Percentiles rank a stretch among this genome's conserved stretches.
Evolutionary conservation across 352 stramenopile species (phyloP).

Genomic region (Pythium brachiatum): DNA sequence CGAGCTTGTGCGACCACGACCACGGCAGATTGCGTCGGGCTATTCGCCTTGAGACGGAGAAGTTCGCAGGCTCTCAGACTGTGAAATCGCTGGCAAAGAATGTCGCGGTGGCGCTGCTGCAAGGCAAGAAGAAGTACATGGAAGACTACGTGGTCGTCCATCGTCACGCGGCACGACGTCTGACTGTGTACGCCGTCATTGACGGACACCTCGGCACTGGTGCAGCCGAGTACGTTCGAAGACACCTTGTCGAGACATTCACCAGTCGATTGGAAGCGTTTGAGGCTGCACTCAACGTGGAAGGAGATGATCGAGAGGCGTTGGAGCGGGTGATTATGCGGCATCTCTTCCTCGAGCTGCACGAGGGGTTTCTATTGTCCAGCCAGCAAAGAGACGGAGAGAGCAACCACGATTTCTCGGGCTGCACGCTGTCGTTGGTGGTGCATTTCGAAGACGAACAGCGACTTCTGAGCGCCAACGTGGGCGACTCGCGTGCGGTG

Average conservation of each 20-base stretch:
- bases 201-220: constrained; percentile 93
- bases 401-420: constrained; percentile 56
- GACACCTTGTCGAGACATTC: constrained; percentile 3
- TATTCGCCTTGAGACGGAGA: constrained; percentile 23
- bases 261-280: constrained; percentile 3
- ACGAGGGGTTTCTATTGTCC: constrained; percentile 48
- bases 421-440: constrained; percentile 77
- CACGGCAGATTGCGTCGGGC: constrained; percentile 23
- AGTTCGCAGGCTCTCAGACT: constrained; percentile 10
- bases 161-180: constrained; percentile 15
- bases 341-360: constrained; percentile 73
- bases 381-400: constrained; percentile 25
- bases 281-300: background rate
- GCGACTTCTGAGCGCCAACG: constrained; percentile 68
- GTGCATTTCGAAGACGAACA: constrained; percentile 56
- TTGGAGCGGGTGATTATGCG: constrained; percentile 56
- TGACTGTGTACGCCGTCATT: constrained; percentile 93
- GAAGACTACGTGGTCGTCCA: constrained; percentile 79
- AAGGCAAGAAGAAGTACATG: constrained; percentile 92
- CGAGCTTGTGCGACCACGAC: constrained; percentile 66
- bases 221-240: constrained; percentile 78
- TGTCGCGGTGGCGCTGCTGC: constrained; percentile 66
- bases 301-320: constrained; percentile 21
- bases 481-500: constrained; percentile 85
- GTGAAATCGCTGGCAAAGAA: background rate